Evolutionary conservation across 2,329 filamentous ascomycete genomes (phyloP), one percentile per base, ranked within the genome.

Genomic region (Diaporthe sp.): DNA sequence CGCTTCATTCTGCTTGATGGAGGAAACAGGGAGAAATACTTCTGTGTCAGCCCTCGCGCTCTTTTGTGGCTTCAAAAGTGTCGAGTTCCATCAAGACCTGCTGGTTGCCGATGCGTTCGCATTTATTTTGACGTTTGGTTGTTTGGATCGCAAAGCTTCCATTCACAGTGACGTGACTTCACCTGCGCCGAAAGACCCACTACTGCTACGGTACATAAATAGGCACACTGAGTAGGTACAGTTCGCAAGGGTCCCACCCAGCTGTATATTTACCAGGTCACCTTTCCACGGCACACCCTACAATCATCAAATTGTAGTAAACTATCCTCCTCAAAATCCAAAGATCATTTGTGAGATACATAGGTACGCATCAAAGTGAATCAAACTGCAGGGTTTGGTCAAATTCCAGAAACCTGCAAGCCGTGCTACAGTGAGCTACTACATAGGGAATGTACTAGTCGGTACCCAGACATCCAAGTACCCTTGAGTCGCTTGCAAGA

Each of bases 1-100:
- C 90, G 90, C 87, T 91, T 91, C 90, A 91, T 91, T 81, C 82
- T 84, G 54, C 25, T 38, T 52, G 64, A 33, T 40, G 42, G 38
- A 45, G 57, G 25, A 40, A 2, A 17, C 4, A 55, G 66, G 58
- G 38, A 30, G 57, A 7, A 52, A 47, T 71, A 74, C 40, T 57
- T 71, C 22, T 72, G 28, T 54, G 52, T 12, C 52, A 68, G 30
- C 25, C 40, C 22, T 64, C 17, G 40, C 45, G 50, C 54, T 19
- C 10, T 25, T n/a, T 19, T 50, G 22, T 45, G 33, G 38, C 42
- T 33, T 54, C 33, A 25, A 61, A 60, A 40, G n/a, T 30, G 17
- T 33, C 15, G 22, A 5, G 45, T 28, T n/a, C 15, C 19, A 42
- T 42, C 25, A 13, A 19, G 38, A 28, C 7, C n/a, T 13, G 64